Evolutionary conservation across 306 rosid genomes (phyloP), one percentile per base, ranked within the genome.

Genomic region (Lablab purpureus): DNA sequence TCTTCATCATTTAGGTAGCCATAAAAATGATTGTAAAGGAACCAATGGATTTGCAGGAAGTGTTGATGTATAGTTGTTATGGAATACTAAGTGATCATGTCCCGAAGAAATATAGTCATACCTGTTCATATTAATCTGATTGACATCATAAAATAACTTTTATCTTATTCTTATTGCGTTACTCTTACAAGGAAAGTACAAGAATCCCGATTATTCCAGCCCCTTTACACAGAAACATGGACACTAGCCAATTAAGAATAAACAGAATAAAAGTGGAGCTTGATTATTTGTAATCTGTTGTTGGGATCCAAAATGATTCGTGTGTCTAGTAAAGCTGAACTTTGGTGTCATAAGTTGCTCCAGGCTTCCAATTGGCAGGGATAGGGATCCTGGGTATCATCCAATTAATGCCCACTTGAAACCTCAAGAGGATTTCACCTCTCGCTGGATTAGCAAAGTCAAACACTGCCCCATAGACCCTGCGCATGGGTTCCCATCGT

Each of bases 391-490:
- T 50, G 2, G 90, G 47, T 15, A 65, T 34, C 47, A 83, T 79
- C 93, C 92, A 88, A 0, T 27, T 34, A 36, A 3, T 11, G 0
- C 27, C 87, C 87, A 84, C 85, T 74, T 80, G 87, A 76, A 94
- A 85, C 86, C 91, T 90, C 75, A 90, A 13, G 0, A 12, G 41
- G 10, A 92, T 19, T 10, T 83, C n/a, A 10, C 91, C 92, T 3
- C 30, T 46, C 6, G 98, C 90, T 51, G 96, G 93, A 78, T 56
- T 90, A 8, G 78, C 68, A 71, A 46, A 74, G 82, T 94, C 98
- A 85, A 90, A 94, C 3, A 94, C 97, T 36, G 82, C 89, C 22
- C 97, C 98, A 27, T 59, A 91, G 0, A 80, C 77, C 52, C 91
- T 87, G 1, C 94, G 83, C 87, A 92, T 41, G 0, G 81, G 80